Percentiles rank a stretch among this genome's conserved stretches.
Conservation (phyloP, 805 yeast species). For the Zygosaccharomyces lentus region DNA sequence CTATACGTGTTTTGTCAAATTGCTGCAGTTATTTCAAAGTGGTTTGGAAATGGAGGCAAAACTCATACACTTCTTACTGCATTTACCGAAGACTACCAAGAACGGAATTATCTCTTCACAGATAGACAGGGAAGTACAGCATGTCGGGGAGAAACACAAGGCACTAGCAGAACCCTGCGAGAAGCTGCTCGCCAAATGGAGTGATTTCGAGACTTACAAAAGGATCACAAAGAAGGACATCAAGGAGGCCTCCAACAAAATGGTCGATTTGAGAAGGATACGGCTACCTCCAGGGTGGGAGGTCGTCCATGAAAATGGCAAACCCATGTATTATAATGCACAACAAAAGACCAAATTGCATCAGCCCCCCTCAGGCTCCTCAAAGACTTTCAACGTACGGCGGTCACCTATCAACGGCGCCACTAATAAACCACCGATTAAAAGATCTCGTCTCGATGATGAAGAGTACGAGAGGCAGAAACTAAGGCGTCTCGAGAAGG, state of each 20-base stretch:
- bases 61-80: slow-evolving; percentile 53
- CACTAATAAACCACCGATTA: slow-evolving; percentile 5
- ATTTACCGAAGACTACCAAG: slow-evolving; percentile 70
- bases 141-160: slow-evolving; percentile 28
- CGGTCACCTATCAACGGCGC: slow-evolving; percentile 9
- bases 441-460: slow-evolving; percentile 24
- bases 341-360: slow-evolving; percentile 28
- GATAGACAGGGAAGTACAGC: slow-evolving; percentile 56
- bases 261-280: slow-evolving; percentile 30
- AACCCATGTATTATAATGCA: slow-evolving; percentile 33
- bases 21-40: slow-evolving; percentile 41
- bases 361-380: slow-evolving; percentile 30
- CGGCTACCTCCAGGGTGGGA: slow-evolving; percentile 37
- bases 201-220: slow-evolving; percentile 70
- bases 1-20: slow-evolving; percentile 65
- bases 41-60: slow-evolving; percentile 42
- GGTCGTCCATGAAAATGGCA: slow-evolving; percentile 34
- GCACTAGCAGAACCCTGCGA: slow-evolving; percentile 30
- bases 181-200: slow-evolving; percentile 62
- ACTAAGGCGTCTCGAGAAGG: slow-evolving; percentile 27
- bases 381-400: slow-evolving; percentile 13
- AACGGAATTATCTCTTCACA: slow-evolving; percentile 72
- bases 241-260: slow-evolving; percentile 25
- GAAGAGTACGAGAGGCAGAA: slow-evolving; percentile 33
- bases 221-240: slow-evolving; percentile 63